Evolutionary conservation across 2,329 filamentous ascomycete genomes (phyloP).

Genomic region (Alternaria metachromatica): DNA sequence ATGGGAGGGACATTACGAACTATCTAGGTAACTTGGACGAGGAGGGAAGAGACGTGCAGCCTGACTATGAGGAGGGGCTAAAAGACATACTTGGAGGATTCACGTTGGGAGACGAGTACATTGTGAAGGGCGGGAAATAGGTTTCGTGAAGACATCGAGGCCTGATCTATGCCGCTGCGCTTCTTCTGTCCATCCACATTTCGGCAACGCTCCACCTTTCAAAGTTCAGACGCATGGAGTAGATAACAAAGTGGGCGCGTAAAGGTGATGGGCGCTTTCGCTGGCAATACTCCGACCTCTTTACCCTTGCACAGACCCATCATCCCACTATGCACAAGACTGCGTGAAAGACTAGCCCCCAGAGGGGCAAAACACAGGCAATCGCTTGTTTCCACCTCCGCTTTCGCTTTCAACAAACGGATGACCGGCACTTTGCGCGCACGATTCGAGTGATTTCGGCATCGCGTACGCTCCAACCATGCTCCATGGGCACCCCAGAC

Average conservation of each 20-base stretch:
- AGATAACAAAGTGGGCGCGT: background rate
- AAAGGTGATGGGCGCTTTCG: background rate
- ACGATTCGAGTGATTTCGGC: background rate
- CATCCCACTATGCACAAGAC: background rate
- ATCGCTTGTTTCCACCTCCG: background rate
- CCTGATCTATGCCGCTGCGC: background rate
- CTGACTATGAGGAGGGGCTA: constrained; percentile 50
- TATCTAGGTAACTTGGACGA: constrained; percentile 52
- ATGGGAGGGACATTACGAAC: constrained; percentile 56
- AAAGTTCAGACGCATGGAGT: background rate
- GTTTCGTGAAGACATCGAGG: background rate
- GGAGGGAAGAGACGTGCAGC: constrained; percentile 50
- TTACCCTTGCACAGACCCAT: background rate
- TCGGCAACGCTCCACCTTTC: background rate
- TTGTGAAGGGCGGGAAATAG: constrained; percentile 24
- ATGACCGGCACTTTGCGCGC: background rate
- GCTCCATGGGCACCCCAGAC: background rate
- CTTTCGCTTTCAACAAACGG: background rate
- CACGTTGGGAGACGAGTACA: constrained; percentile 33
- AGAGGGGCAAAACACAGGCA: background rate
- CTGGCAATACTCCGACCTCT: background rate
- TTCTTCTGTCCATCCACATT: background rate
- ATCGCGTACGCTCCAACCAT: background rate
- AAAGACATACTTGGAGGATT: constrained; percentile 48
- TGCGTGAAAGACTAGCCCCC: background rate